Percentiles rank a stretch among this genome's conserved stretches.
These are phyloP conservation scores for Kwoniella dendrophila DNA, from an alignment of 768 basidiomycete genomes.

Conservation along the genomic window DNA sequence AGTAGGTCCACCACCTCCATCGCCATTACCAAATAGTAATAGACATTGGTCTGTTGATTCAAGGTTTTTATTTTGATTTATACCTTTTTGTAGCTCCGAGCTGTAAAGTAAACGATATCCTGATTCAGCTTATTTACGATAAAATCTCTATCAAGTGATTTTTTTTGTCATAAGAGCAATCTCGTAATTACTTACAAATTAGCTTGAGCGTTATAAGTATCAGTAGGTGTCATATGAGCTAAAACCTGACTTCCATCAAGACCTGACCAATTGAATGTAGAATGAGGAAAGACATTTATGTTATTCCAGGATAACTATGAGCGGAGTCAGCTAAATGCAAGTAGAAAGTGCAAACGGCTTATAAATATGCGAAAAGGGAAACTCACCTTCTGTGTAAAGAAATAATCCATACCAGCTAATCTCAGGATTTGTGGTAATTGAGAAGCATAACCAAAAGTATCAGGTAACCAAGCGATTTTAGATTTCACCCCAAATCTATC, in stretches of 20 bases:
- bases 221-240: conserved; percentile 94
- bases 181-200: neutral
- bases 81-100: conserved; percentile 18
- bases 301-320: conserved; percentile 22
- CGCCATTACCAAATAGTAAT: conserved; percentile 93
- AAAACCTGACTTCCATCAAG: conserved; percentile 89
- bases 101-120: neutral
- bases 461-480: conserved; percentile 49
- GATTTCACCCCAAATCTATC: conserved; percentile 56
- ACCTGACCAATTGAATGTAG: conserved; percentile 83
- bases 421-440: conserved; percentile 85
- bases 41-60: conserved; percentile 62
- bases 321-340: neutral
- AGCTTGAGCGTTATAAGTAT: conserved; percentile 81
- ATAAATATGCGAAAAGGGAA: neutral
- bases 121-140: no score
- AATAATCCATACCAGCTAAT: conserved; percentile 75
- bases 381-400: conserved; percentile 83
- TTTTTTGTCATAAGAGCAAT: neutral
- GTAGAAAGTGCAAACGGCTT: neutral
- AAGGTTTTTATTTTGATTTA: conserved; percentile 14
- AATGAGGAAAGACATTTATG: conserved; percentile 88
- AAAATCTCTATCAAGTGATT: neutral
- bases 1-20: conserved; percentile 64
- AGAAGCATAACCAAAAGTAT: conserved; percentile 67